Percentiles rank a stretch among this genome's conserved stretches.
Evolutionary conservation across 108 stramenopile species (phyloP).

Genomic region (Chaetoceros tenuissimus): DNA sequence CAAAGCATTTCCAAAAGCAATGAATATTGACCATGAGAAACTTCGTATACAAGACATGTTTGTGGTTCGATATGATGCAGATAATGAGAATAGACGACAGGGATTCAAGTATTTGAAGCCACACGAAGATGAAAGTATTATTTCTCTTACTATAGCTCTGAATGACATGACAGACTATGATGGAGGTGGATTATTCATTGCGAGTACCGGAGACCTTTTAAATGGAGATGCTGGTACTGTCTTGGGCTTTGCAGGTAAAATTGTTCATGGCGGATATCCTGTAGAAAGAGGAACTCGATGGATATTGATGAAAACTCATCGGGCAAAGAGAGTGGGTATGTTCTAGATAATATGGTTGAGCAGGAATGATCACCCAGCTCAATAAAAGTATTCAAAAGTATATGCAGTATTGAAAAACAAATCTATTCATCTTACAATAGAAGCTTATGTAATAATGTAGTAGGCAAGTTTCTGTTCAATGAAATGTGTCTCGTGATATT

Average conservation of each 20-base stretch:
- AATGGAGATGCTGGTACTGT: slow-evolving; percentile 10
- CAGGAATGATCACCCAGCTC: too few relatives aligned
- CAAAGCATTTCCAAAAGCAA: background rate
- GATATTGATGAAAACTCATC: too few relatives aligned
- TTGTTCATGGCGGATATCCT: slow-evolving; percentile 15
- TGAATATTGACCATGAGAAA: slow-evolving; percentile 4
- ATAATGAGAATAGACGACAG: background rate
- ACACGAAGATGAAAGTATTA: slow-evolving; percentile 29
- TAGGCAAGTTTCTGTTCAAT: too few relatives aligned
- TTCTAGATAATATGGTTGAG: too few relatives aligned
- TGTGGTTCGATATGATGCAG: slow-evolving; percentile 39
- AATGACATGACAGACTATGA: slow-evolving; percentile 24
- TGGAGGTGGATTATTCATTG: slow-evolving; percentile 40
- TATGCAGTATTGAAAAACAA: too few relatives aligned
- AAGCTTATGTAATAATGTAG: too few relatives aligned
- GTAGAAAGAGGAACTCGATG: slow-evolving; percentile 8
- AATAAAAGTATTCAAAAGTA: too few relatives aligned
- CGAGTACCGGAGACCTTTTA: slow-evolving; percentile 16
- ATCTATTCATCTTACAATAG: too few relatives aligned
- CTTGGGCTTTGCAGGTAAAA: slow-evolving; percentile 8
- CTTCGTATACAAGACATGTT: slow-evolving; percentile 39
- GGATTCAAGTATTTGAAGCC: slow-evolving; percentile 12
- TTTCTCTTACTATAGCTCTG: slow-evolving; percentile 40
- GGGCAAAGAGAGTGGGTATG: too few relatives aligned
- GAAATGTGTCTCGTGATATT: too few relatives aligned